A percentile compares a stretch with the other conserved stretches of the same genome.
phyloP scores from a whole-genome alignment of 768 basidiomycete species.

The Russula olivacea region DNA sequence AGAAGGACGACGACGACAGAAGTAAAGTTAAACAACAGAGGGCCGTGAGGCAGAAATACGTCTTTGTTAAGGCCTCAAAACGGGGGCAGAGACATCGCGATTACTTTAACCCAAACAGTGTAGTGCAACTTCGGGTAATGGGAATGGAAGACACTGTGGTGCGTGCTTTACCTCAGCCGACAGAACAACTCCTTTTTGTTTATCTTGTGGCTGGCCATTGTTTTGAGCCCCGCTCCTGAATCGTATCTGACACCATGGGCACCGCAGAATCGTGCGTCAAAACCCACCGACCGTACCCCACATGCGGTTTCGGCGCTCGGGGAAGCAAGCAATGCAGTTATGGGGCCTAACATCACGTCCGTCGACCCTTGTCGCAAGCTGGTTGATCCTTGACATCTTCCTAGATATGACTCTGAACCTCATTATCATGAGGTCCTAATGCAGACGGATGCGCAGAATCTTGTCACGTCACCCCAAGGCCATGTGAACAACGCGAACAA shows the following conservation, averaged over 20 bases:
- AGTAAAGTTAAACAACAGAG: slow-evolving; percentile 41
- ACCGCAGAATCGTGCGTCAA: slow-evolving; percentile 21
- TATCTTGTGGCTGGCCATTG: not conserved
- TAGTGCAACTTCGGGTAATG: slow-evolving; percentile 54
- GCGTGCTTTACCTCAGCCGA: slow-evolving; percentile 22
- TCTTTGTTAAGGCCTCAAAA: slow-evolving; percentile 48
- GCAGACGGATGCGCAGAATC: slow-evolving; percentile 37
- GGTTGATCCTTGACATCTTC: not conserved
- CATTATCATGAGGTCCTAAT: slow-evolving; percentile 33
- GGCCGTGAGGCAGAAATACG: slow-evolving; percentile 50
- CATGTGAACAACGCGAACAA: slow-evolving; percentile 25
- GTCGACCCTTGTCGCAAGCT: not conserved
- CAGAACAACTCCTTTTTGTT: not conserved
- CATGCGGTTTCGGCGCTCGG: not conserved
- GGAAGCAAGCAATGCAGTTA: not conserved
- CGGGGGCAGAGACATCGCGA: slow-evolving; percentile 48
- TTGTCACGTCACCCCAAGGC: slow-evolving; percentile 10
- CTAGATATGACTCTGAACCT: not conserved
- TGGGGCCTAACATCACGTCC: not conserved
- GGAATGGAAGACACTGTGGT: slow-evolving; percentile 53
- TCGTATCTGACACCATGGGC: not conserved
- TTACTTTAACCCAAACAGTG: slow-evolving; percentile 60
- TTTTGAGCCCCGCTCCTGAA: not conserved
- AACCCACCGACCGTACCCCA: not conserved
- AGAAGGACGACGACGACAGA: slow-evolving; percentile 27